Evolutionary conservation across 345 rosid genomes (phyloP).

Genomic region (Eucalyptus cloeziana): DNA sequence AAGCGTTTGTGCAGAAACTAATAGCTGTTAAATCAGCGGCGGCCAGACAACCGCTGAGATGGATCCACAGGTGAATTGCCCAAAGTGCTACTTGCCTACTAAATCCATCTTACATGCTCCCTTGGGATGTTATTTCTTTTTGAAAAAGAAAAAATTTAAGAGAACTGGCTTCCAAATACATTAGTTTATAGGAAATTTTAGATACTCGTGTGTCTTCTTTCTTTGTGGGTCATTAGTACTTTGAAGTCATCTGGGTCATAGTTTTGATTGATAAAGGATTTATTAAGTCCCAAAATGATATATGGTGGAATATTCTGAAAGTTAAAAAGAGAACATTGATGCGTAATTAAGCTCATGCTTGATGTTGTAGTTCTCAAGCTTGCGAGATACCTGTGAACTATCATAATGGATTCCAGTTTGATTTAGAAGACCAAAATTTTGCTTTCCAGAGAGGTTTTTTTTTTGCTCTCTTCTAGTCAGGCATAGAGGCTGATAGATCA

Average conservation of each 20-base stretch:
- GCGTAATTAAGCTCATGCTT: neutral
- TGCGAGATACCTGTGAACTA: neutral
- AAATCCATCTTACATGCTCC: neutral
- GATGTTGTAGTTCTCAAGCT: neutral
- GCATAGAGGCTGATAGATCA: neutral
- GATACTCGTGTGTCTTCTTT: neutral
- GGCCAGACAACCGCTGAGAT: slow-evolving; percentile 10
- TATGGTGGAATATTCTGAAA: neutral
- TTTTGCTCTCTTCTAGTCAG: neutral
- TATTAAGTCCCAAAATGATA: neutral
- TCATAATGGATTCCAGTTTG: neutral
- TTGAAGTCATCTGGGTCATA: neutral
- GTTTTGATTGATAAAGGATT: neutral
- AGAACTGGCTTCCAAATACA: neutral
- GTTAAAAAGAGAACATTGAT: neutral
- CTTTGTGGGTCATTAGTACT: neutral
- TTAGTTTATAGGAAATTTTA: neutral
- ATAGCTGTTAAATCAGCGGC: slow-evolving; percentile 11
- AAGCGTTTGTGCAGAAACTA: neutral
- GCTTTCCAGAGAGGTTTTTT: neutral
- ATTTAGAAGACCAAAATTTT: neutral
- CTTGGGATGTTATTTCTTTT: neutral
- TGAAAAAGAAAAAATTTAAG: neutral
- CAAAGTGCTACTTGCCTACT: slow-evolving; percentile 3
- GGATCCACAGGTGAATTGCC: slow-evolving; percentile 6